These are phyloP conservation scores for Nissolia schottii DNA, from an alignment of 306 rosid species.

Conservation along the genomic window DNA sequence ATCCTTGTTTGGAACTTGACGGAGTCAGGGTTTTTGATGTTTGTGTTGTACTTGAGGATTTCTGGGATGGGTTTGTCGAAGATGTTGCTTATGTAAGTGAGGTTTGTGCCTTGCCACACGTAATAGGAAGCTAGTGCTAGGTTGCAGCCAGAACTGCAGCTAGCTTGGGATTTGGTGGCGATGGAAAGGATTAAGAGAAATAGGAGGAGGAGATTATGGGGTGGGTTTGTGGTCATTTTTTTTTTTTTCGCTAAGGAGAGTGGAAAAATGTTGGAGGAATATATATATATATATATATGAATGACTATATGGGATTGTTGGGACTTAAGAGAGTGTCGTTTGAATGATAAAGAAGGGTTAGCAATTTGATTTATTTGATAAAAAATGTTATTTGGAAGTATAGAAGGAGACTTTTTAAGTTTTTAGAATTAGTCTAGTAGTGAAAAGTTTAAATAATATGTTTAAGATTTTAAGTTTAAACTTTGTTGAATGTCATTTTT, in stretches of 20 bases:
- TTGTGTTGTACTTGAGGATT: slow-evolving; percentile 46
- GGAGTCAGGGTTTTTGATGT: background rate
- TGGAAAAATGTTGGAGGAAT: background rate
- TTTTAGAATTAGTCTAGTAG: no score
- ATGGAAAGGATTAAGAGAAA: background rate
- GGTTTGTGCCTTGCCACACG: slow-evolving; percentile 30
- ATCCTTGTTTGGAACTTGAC: slow-evolving; percentile 2
- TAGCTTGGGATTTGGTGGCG: slow-evolving; percentile 35
- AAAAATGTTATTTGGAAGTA: no score
- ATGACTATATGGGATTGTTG: background rate
- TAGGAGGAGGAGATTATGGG: background rate
- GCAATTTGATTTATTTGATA: background rate
- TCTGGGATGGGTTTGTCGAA: slow-evolving; percentile 30
- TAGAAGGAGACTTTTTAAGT: no score
- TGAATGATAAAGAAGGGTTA: background rate
- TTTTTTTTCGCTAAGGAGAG: slow-evolving; percentile 14
- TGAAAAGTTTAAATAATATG: no score
- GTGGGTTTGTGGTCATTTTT: slow-evolving; percentile 29
- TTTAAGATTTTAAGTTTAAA: no score
- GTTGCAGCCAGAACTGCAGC: slow-evolving; percentile 43
- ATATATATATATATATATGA: no score
- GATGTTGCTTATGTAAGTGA: slow-evolving; percentile 43
- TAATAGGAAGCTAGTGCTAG: slow-evolving; percentile 58
- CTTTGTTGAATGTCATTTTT: no score
- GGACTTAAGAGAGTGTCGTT: no score